Base-by-base conservation (phyloP, 768 basidiomycete genomes). In the Phanerochaete sordida region DNA sequence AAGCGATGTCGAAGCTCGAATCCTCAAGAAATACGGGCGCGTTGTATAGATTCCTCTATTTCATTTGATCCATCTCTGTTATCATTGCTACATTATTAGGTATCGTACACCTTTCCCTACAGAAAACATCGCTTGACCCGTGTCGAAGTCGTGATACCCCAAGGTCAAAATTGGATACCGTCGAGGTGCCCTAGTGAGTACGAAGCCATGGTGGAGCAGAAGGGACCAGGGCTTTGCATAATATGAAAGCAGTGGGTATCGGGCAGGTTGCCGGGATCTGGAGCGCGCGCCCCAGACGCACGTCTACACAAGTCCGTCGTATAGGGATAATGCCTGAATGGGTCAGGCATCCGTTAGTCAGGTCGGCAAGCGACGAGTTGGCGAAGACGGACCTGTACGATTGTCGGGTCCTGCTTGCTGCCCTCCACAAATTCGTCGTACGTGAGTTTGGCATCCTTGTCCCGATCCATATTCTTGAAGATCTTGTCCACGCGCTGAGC, bases 391-490 rank as follows among this genome's bases (percentile, higher is more conserved):
- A 90, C 96, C 86, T 98, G 94, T 15, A 99, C 95, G 73, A 99
- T 98, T 23, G 96, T 98, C 31, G 97, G 97, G 73, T 99, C 97
- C 73, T 97, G 94, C 76, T 98, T 98, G 74, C 91, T 93, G 31
- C 97, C 97, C 72, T 98, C 95, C 21, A 95, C 94, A 71, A 99
- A 99, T 73, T 99, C 97, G 11, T 95, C 94, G 73, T 88, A 99
- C 0, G 95, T 95, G 57, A 98, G 79, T 68, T 84, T 90, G 7
- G 93, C 91, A 68, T 98, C 92, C 75, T 94, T 94, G 78, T 98
- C 88, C 63, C 87, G 81, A 74, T 98, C 97, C 97, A 99, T 99
- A 69, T 92, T 93, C 58, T 84, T 81, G 79, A 99, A 99, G 64
- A 99, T 98, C 82, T 98, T 99, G 77, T 97, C 92, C 61, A 98